A percentile compares a stretch with the other conserved stretches of the same genome.
Evolutionary conservation across 1,139 yeast species (phyloP).

Genomic region (Arxiozyma slooffiae): DNA sequence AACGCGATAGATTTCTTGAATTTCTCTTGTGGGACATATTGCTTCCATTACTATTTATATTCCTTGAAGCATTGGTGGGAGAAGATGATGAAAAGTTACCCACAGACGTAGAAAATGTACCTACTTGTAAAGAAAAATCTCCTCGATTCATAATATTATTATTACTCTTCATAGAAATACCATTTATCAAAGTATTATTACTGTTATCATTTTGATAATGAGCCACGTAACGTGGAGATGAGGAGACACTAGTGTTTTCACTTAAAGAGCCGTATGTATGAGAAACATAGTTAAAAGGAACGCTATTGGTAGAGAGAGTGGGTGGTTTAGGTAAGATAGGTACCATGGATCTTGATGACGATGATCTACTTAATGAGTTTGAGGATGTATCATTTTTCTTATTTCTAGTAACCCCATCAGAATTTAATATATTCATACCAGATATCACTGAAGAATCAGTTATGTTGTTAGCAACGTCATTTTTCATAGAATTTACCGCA

Average conservation of each 20-base stretch:
- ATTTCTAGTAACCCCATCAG: slow-evolving; percentile 4
- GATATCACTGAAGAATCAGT: slow-evolving; percentile 2
- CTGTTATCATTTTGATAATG: slow-evolving; percentile 3
- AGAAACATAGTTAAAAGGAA: background rate
- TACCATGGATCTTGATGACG: slow-evolving; percentile 26
- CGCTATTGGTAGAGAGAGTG: slow-evolving; percentile 10
- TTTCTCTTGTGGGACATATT: slow-evolving; percentile 25
- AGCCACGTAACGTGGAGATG: slow-evolving; percentile 22
- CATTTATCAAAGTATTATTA: background rate
- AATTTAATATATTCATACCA: slow-evolving; percentile 7
- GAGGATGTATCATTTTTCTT: slow-evolving; percentile 28
- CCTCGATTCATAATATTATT: slow-evolving; percentile 2
- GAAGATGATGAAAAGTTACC: slow-evolving; percentile 11
- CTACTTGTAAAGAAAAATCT: slow-evolving; percentile 19
- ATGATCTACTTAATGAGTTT: slow-evolving; percentile 26
- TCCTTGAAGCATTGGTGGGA: background rate
- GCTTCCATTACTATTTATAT: slow-evolving; percentile 11
- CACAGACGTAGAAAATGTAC: slow-evolving; percentile 14
- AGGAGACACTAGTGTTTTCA: slow-evolving; percentile 24
- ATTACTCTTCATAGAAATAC: background rate
- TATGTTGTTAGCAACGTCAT: background rate
- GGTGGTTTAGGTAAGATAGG: slow-evolving; percentile 30
- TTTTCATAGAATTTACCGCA: background rate
- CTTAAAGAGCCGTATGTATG: slow-evolving; percentile 5
- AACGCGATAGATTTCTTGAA: slow-evolving; percentile 24